Base-by-base conservation (phyloP, 768 basidiomycete genomes). In the Amanita exitialis region DNA sequence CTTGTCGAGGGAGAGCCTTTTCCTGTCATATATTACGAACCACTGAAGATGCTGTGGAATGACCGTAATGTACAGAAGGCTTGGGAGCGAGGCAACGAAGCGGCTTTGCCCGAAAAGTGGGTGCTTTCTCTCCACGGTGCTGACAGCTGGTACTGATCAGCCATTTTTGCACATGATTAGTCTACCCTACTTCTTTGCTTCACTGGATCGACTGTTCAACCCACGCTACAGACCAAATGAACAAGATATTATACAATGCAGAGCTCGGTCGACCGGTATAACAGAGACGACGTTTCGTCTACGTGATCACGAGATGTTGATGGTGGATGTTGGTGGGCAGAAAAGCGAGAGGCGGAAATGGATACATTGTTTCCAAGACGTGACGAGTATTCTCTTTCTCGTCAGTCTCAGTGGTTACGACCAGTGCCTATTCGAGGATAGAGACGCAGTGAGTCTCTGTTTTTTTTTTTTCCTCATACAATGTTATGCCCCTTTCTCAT, bases 341-440 rank as follows among this genome's bases (percentile, higher is more conserved):
- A 90, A 94, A 74, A 90, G 84, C 64, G 92, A 93, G 64, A 70
- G 92, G 54, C 74, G 90, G 65, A 94, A 93, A 65, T 93, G 90
- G 90, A 92, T 92, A 58, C 90, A 92, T 60, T 91, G 88, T 63
- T 94, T 93, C 71, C 90, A 93, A 69, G 89, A 94, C 61, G 92
- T 95, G 47, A 94, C 91, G 3, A 86, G 86, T 55, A 94, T 97
- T 48, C 67, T 96, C 46, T 97, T 97, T 69, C 64, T 95, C 57
- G 90, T 92, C 58, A 89, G 88, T 59, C 67, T 96, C 59, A 90
- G 87, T 58, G 93, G 93, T 50, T 97, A 93, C 64, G 92, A 96
- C 63, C 89, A 94, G 61, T 93, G 91, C 68, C 70, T 96, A 37
- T 86, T 94, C 32, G 93, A 95, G 64, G 93, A 96, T 60, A 82